Base-by-base conservation (phyloP, 352 stramenopile genomes). In the Pythium aquatile region DNA sequence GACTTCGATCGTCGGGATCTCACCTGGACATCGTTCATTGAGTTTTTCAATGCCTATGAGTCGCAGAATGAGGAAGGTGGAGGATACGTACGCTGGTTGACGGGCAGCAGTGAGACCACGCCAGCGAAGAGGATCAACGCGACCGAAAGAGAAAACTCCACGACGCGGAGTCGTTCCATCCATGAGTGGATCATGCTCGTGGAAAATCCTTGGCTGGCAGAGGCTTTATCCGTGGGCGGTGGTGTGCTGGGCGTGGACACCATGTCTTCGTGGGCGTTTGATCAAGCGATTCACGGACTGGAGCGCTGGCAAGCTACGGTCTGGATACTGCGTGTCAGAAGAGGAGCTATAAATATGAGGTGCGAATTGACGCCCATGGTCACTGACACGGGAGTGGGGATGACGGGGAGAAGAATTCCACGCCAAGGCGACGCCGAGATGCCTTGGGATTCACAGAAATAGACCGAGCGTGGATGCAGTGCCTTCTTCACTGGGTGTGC, bases 1-100 rank as follows among this genome's bases (percentile, higher is more conserved):
- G 51, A 91, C 75, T 40, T 84, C 73, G 29, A 91, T 71, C 26
- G 66, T 69, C 8, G 79, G 78, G 32, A 91, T 87, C 14, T 73
- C 65, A 20, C 81, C 81, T 90, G 4, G 7, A 2, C 5, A 42
- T 11, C 5, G 10, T 10, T 16, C 7, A 7, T 14, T 3, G 35
- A 5, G 8, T 9, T 35, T 35, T 35, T 37, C 32, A 6, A 37
- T 37, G 10, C 35, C 7, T 9, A 5, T 9, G 11, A 24, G 20
- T 24, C 20, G 20, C 20, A 24, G 20, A 24, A 24, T 10, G 32
- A 42, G 35, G 16, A 0, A 42, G 35, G 35, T 24, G 20, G 20
- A 24, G 13, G 24, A 5, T 5, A 72, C 72, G 17, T 63, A 83
- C 83, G 81, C 14, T 84, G 35, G 44, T 88, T 55, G n/a, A 91